Conservation (phyloP, 2,329 filamentous ascomycete genomes). For the Sclerotinia borealis region DNA sequence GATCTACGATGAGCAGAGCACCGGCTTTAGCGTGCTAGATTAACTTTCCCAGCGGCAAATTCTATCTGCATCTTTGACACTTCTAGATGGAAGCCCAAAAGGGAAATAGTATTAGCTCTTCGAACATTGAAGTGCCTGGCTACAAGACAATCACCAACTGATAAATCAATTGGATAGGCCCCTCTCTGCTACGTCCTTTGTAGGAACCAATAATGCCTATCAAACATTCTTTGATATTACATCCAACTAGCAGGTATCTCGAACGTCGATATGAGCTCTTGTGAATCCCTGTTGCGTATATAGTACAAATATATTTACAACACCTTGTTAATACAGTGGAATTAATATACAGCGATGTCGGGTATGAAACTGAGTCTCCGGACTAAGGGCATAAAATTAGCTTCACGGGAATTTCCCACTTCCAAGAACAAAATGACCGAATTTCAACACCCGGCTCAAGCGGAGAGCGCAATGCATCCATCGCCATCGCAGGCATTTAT, state of each 20-base stretch:
- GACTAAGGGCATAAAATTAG: neutral
- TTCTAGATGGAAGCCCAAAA: neutral
- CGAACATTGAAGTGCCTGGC: neutral
- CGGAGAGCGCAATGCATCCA: neutral
- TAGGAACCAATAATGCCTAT: neutral
- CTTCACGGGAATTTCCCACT: constrained; percentile 8
- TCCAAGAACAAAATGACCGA: neutral
- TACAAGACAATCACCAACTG: neutral
- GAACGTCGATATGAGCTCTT: neutral
- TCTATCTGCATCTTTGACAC: neutral
- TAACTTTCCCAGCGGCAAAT: neutral
- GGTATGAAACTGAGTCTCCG: neutral
- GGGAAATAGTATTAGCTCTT: neutral
- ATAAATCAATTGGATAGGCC: neutral
- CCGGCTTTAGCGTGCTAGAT: neutral
- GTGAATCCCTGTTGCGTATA: neutral
- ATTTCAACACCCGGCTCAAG: neutral
- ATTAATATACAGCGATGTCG: neutral
- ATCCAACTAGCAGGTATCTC: too few relatives aligned
- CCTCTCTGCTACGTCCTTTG: neutral
- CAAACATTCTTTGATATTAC: neutral
- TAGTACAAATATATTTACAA: neutral
- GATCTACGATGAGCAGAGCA: neutral
- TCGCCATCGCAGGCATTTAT: neutral
- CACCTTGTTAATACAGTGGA: neutral